A percentile compares a stretch with the other conserved stretches of the same genome.
These are phyloP conservation scores for Debaryomyces sp. DNA, from an alignment of 1,139 yeast genomes.

Conservation along the genomic window DNA sequence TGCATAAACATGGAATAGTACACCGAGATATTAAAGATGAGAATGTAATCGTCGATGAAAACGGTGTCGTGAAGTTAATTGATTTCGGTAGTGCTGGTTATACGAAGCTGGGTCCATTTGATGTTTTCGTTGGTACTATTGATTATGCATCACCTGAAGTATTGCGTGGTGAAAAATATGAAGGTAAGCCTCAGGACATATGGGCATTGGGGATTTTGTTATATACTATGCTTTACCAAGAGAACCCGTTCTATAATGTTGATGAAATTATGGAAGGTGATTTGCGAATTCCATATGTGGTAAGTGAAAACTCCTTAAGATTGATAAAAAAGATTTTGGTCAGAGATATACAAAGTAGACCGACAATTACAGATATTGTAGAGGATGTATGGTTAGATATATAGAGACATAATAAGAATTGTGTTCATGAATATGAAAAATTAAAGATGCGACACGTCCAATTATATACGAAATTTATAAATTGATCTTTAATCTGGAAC, in stretches of 20 bases:
- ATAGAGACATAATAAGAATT: conserved; percentile 6
- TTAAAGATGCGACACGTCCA: conserved; percentile 5
- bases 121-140: conserved; percentile 94
- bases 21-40: conserved; percentile 97
- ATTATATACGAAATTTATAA: background rate
- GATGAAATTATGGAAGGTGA: conserved; percentile 95
- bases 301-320: conserved; percentile 59
- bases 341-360: conserved; percentile 65
- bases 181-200: conserved; percentile 91
- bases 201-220: conserved; percentile 95
- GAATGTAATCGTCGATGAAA: conserved; percentile 82
- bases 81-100: conserved; percentile 97
- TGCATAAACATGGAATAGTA: conserved; percentile 84
- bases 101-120: conserved; percentile 88
- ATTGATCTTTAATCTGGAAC: background rate
- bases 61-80: conserved; percentile 77
- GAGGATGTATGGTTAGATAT: conserved; percentile 66
- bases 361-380: conserved; percentile 69
- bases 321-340: conserved; percentile 67
- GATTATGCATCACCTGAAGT: conserved; percentile 99
- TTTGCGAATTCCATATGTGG: conserved; percentile 63
- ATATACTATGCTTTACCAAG: conserved; percentile 89
- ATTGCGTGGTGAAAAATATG: conserved; percentile 81
- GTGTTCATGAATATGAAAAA: background rate
- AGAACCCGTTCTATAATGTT: conserved; percentile 92